Evolutionary conservation across 257 asterid genomes (phyloP).

Genomic region (Ophiorrhiza pumila): DNA sequence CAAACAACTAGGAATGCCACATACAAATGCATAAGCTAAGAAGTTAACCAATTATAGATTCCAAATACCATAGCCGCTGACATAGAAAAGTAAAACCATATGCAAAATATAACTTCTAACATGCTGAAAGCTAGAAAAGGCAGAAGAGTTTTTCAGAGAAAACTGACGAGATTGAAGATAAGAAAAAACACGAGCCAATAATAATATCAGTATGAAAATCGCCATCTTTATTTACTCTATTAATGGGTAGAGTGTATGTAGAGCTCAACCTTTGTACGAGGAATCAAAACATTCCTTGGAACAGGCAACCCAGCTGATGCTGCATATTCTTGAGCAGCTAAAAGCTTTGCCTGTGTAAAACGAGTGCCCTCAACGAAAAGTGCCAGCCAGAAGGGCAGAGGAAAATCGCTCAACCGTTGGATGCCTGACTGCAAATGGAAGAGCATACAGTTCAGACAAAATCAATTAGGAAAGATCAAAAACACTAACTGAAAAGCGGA

Average conservation of each 20-base stretch:
- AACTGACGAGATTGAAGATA: not conserved
- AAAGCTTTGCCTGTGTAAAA: conserved; percentile 88
- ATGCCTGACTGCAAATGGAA: conserved; percentile 62
- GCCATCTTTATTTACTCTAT: not conserved
- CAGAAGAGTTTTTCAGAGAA: not conserved
- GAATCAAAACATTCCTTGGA: conserved; percentile 88
- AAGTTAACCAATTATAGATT: not conserved
- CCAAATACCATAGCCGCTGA: not conserved
- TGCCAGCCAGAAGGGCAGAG: conserved; percentile 89
- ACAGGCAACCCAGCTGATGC: conserved; percentile 69
- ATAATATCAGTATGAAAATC: not conserved
- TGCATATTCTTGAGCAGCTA: conserved; percentile 96
- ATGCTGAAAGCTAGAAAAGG: not conserved
- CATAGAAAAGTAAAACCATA: not conserved
- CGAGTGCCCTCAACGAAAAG: conserved; percentile 98
- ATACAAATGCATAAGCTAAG: not conserved
- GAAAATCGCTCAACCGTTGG: conserved; percentile 69
- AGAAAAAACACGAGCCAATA: not conserved
- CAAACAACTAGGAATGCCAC: not conserved
- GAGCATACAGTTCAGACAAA: conserved; percentile 12
- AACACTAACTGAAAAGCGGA: not conserved
- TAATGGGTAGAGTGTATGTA: not conserved
- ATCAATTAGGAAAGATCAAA: not conserved
- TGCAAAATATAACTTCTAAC: not conserved
- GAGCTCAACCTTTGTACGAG: conserved; percentile 83